Percentiles rank a stretch among this genome's conserved stretches.
These are phyloP conservation scores for Didymella sp. DNA, from an alignment of 2,329 filamentous ascomycete genomes.

Conservation along the genomic window DNA sequence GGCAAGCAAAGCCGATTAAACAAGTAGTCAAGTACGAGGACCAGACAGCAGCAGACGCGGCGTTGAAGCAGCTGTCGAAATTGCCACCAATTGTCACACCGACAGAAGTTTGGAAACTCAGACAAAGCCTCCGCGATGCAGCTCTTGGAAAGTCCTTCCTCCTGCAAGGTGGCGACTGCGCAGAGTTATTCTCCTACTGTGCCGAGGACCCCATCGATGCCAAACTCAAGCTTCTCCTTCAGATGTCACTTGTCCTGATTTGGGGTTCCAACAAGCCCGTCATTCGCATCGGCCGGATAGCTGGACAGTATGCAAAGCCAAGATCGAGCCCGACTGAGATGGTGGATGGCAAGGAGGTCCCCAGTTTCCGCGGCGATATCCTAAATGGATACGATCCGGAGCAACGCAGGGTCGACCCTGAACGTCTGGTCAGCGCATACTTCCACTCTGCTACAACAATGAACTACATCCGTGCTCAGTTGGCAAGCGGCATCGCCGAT, in stretches of 20 bases:
- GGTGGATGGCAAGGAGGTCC: slow-evolving; percentile 78
- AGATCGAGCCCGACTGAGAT: slow-evolving; percentile 86
- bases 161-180: slow-evolving; percentile 95
- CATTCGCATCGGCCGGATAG: slow-evolving; percentile 93
- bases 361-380: slow-evolving; percentile 93
- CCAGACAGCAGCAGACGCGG: slow-evolving; percentile 63
- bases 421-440: slow-evolving; percentile 86
- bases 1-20: slow-evolving; percentile 80
- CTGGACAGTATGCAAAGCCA: slow-evolving; percentile 96
- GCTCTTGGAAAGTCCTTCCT: slow-evolving; percentile 91
- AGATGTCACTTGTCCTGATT: slow-evolving; percentile 96
- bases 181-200: slow-evolving; percentile 97
- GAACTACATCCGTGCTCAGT: slow-evolving; percentile 86
- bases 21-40: slow-evolving; percentile 76
- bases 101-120: slow-evolving; percentile 79
- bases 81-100: slow-evolving; percentile 82
- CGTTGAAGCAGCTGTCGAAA: slow-evolving; percentile 68
- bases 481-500: slow-evolving; percentile 89
- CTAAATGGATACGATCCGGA: slow-evolving; percentile 84
- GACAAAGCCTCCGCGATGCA: slow-evolving; percentile 80
- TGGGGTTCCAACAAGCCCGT: slow-evolving; percentile 85
- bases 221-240: slow-evolving; percentile 94
- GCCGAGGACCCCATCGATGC: slow-evolving; percentile 86
- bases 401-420: slow-evolving; percentile 82
- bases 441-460: slow-evolving; percentile 94